phyloP scores from a whole-genome alignment of 75 land plant species.

The Picea sitchensis region DNA sequence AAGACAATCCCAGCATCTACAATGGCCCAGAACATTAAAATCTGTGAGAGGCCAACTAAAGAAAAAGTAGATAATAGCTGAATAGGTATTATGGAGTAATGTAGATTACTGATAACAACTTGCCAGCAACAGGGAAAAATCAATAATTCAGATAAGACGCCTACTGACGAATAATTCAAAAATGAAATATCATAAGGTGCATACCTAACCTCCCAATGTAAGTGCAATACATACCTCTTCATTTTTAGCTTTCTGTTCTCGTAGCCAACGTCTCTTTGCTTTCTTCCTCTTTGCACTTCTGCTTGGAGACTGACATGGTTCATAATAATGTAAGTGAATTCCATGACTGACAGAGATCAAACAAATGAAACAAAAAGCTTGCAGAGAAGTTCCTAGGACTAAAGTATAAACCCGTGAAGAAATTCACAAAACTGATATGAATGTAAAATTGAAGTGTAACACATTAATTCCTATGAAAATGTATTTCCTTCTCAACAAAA shows the following conservation, averaged over 20 bases:
- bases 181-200: too few species aligned
- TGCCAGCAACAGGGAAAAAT: neutral
- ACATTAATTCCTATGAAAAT: neutral
- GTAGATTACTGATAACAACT: neutral
- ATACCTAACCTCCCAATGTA: neutral
- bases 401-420: neutral
- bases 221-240: constrained; percentile 14
- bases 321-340: constrained; percentile 1
- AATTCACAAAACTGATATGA: neutral
- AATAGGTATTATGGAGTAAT: neutral
- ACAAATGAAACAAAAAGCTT: neutral
- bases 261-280: too few species aligned
- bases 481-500: neutral
- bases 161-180: neutral
- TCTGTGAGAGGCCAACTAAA: neutral
- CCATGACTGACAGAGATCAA: neutral
- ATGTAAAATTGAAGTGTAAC: neutral
- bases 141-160: neutral
- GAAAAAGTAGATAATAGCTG: neutral
- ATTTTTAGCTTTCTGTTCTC: too few species aligned
- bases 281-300: constrained; percentile 25
- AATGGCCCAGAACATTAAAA: neutral
- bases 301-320: constrained; percentile 50
- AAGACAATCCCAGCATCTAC: neutral
- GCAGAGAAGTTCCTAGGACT: neutral